Evolutionary conservation across 768 basidiomycete genomes (phyloP), one percentile per base, ranked within the genome.

Genomic region (Psilocybe tampanensis): DNA sequence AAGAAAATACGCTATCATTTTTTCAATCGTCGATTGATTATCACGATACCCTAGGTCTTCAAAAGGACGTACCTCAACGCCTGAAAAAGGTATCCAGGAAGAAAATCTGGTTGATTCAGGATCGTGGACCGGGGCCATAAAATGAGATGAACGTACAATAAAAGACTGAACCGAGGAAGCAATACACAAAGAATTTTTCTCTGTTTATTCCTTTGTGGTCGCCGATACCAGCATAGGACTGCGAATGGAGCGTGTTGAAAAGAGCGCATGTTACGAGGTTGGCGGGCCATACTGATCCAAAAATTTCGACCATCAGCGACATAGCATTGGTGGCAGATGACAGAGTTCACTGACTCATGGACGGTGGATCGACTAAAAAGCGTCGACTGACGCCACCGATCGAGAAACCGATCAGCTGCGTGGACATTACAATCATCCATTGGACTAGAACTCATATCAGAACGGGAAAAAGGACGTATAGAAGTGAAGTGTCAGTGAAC

Each of bases 191-290:
- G 73, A 88, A 92, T 6, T 81, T 77, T 61, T 88, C 85, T 39
- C 90, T 81, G 57, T 79, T 82, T 43, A 87, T 70, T 42, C 88
- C 88, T 17, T 71, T 80, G 41, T 78, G 76, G 19, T 70, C 73
- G 12, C 85, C 83, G n/a, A 78, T 78, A 32, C 89, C 89, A 2
- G 82, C 74, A 60, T 88, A 88, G 52, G 77, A 70, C 51, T 84
- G 80, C 0, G 84, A 83, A 70, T 90, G 89, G 0, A 90, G 76
- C 1, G 89, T 90, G 63, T 90, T 90, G 71, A 90, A 89, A 1
- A 78, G 66, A 1, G 89, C 86, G 62, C 88, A 89, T 17, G 80
- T 81, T 26, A 89, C 86, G 9, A 90, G 79, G 43, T 86, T 85
- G 11, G 77, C 69, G 0, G 88, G 88, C 88, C 88, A 90, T 64